Conservation (phyloP, 2,329 filamentous ascomycete genomes). For the Ascochyta lentis region DNA sequence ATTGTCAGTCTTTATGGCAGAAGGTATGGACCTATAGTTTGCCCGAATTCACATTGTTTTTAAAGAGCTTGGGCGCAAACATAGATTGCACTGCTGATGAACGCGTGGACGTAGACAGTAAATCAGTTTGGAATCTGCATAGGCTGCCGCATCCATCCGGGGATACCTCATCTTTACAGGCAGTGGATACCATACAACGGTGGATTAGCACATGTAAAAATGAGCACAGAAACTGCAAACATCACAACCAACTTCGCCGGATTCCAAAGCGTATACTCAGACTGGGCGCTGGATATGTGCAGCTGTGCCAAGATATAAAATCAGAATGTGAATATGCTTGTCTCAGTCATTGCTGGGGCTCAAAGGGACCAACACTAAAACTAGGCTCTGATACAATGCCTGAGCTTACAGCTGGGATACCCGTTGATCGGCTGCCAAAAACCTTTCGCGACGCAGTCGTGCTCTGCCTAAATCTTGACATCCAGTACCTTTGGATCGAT, state of each 20-base stretch:
- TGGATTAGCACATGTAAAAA: not conserved
- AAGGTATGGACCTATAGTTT: not conserved
- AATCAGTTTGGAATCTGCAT: not conserved
- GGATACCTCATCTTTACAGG: not conserved
- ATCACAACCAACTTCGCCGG: not conserved
- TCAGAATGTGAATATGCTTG: not conserved
- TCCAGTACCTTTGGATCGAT: not conserved
- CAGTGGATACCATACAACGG: not conserved
- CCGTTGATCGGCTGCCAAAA: not conserved
- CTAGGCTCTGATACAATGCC: not conserved
- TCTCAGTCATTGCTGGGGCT: not conserved
- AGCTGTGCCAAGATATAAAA: not conserved
- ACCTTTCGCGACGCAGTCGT: not conserved
- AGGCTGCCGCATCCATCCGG: not conserved
- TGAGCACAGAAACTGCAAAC: not conserved
- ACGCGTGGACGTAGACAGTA: not conserved
- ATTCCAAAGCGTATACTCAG: not conserved
- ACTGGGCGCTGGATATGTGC: accelerated
- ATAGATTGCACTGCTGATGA: not conserved
- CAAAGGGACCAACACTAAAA: not conserved
- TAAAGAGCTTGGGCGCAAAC: no score
- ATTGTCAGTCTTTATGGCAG: not conserved
- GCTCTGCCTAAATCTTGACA: not conserved
- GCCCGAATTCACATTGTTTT: no score
- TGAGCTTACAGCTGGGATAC: not conserved